A percentile compares a stretch with the other conserved stretches of the same genome.
Evolutionary conservation across 2,329 filamentous ascomycete genomes (phyloP).

Genomic region (Alternaria hordeiaustralica): DNA sequence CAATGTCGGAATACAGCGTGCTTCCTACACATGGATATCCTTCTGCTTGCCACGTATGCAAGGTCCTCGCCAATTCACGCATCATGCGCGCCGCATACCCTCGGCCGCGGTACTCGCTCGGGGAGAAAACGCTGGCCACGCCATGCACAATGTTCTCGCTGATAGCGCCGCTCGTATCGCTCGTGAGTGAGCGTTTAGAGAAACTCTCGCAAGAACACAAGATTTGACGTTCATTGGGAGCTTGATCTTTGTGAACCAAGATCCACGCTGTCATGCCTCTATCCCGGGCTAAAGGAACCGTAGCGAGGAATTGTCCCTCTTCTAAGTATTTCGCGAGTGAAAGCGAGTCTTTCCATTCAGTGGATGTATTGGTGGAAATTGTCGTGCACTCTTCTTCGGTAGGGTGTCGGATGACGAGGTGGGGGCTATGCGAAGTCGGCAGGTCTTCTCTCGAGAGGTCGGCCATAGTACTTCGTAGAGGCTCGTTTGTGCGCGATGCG

Average conservation of each 20-base stretch:
- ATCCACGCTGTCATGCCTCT: slow-evolving; percentile 63
- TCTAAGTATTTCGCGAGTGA: neutral
- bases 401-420: neutral
- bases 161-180: slow-evolving; percentile 49
- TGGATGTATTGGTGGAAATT: neutral
- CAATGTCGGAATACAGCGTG: slow-evolving; percentile 83
- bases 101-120: slow-evolving; percentile 66
- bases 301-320: slow-evolving; percentile 19
- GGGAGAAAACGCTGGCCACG: slow-evolving; percentile 76
- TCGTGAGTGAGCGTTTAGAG: neutral
- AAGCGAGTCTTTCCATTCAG: neutral
- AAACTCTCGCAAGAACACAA: slow-evolving; percentile 58
- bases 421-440: neutral
- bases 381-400: neutral
- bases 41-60: slow-evolving; percentile 58
- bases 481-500: neutral
- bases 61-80: slow-evolving; percentile 62
- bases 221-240: slow-evolving; percentile 52
- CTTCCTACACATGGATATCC: slow-evolving; percentile 63
- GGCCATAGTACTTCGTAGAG: neutral
- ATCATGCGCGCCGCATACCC: slow-evolving; percentile 83
- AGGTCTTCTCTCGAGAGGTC: neutral
- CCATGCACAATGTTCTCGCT: slow-evolving; percentile 70
- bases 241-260: slow-evolving; percentile 53
- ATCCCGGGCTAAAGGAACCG: slow-evolving; percentile 63